Percentiles rank a stretch among this genome's conserved stretches.
Evolutionary conservation across 208 protist species (phyloP).

Genomic region (Polymyxa betae): DNA sequence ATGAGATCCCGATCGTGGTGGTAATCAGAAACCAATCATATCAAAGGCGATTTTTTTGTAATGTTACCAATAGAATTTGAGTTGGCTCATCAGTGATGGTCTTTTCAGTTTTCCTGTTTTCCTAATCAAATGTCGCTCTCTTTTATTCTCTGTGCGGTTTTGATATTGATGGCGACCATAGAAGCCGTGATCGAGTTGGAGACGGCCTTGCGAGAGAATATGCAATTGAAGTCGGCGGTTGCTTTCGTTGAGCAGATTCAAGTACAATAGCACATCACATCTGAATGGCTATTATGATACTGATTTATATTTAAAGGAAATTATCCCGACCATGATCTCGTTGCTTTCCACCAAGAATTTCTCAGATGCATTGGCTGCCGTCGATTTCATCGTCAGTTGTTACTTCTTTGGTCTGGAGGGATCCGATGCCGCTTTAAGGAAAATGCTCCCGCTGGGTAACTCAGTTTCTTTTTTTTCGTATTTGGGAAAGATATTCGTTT

Average conservation of each 20-base stretch:
- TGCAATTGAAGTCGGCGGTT: background rate
- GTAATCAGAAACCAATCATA: too few species aligned
- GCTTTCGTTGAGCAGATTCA: background rate
- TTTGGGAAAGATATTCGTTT: background rate
- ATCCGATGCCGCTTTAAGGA: background rate
- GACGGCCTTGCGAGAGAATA: background rate
- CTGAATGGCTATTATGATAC: background rate
- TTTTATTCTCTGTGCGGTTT: too few species aligned
- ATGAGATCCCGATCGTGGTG: too few species aligned
- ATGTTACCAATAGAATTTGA: too few species aligned
- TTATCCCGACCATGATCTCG: conserved; percentile 42
- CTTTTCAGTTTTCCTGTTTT: too few species aligned
- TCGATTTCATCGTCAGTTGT: background rate
- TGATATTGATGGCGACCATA: too few species aligned
- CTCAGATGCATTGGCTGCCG: conserved; percentile 25
- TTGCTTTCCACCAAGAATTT: background rate
- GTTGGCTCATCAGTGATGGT: too few species aligned
- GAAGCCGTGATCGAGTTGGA: background rate
- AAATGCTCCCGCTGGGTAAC: conserved; percentile 14
- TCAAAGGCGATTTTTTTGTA: too few species aligned
- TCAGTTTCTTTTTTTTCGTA: background rate
- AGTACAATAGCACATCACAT: background rate
- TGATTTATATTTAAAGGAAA: background rate
- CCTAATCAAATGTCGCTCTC: too few species aligned
- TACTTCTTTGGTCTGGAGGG: background rate